These are phyloP conservation scores for Isoetes taiwanensis DNA, from an alignment of 75 land plant species.

Conservation along the genomic window DNA sequence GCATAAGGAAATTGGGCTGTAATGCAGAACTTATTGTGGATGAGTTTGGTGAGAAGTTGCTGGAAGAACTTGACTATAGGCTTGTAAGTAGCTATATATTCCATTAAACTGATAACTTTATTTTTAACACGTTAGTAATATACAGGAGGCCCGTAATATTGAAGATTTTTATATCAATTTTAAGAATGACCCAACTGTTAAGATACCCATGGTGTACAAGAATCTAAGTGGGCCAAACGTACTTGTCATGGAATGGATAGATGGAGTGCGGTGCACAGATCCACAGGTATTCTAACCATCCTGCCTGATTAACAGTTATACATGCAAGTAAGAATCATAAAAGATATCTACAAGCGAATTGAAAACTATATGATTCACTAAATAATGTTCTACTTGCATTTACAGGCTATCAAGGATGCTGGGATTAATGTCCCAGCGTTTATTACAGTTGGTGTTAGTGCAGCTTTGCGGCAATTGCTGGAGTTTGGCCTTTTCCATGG, in stretches of 20 bases:
- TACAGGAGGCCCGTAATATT: conserved; percentile 91
- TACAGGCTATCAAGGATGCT: conserved; percentile 70
- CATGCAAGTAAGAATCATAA: not conserved
- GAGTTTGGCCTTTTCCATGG: conserved; percentile 99
- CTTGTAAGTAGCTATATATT: conserved; percentile 35
- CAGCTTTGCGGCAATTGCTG: conserved; percentile 83
- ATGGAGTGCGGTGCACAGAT: conserved; percentile 95
- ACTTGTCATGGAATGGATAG: conserved; percentile 99
- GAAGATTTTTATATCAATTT: conserved; percentile 89
- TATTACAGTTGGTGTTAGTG: conserved; percentile 93
- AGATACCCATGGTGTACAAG: conserved; percentile 82
- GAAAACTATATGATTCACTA: not conserved
- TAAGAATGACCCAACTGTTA: conserved; percentile 84
- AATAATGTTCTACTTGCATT: not conserved
- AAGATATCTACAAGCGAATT: not conserved
- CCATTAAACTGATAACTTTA: conserved; percentile 7
- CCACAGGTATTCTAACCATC: conserved; percentile 55
- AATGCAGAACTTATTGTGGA: conserved; percentile 98
- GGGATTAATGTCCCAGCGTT: conserved; percentile 78
- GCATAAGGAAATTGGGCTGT: conserved; percentile 89
- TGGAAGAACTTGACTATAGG: conserved; percentile 96
- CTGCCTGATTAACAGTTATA: conserved; percentile 3
- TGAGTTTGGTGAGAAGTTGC: conserved; percentile 95
- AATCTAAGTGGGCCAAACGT: conserved; percentile 70
- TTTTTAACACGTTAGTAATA: conserved; percentile 5